Conservation (phyloP, 2,329 filamentous ascomycete genomes). For the Metarhizium sp. region DNA sequence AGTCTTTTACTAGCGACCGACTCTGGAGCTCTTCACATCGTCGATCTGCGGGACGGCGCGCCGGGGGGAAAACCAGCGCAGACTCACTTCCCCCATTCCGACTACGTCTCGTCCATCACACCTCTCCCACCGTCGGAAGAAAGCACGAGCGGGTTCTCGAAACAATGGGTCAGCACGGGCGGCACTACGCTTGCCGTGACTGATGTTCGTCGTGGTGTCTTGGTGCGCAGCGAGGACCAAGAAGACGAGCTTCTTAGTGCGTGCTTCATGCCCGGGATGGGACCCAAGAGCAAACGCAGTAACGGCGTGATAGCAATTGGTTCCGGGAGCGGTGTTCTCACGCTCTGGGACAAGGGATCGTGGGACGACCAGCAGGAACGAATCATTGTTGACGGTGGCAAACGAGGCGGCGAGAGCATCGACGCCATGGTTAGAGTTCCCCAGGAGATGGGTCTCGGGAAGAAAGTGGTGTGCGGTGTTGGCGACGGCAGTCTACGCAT, state of each 20-base stretch:
- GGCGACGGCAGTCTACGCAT: slow-evolving; percentile 74
- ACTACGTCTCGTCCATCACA: slow-evolving; percentile 84
- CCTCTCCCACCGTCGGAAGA: slow-evolving; percentile 70
- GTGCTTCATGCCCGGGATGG: slow-evolving; percentile 66
- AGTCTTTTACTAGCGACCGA: slow-evolving; percentile 85
- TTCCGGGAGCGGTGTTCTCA: slow-evolving; percentile 69
- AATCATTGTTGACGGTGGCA: slow-evolving; percentile 61
- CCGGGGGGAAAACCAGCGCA: slow-evolving; percentile 59
- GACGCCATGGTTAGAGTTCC: slow-evolving; percentile 70
- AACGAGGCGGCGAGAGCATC: slow-evolving; percentile 62
- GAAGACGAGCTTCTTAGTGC: slow-evolving; percentile 87
- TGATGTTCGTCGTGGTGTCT: slow-evolving; percentile 75
- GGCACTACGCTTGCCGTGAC: slow-evolving; percentile 86
- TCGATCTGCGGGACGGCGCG: slow-evolving; percentile 62
- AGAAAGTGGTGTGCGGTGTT: slow-evolving; percentile 69
- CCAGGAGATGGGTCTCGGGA: slow-evolving; percentile 57
- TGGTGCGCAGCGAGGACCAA: slow-evolving; percentile 87
- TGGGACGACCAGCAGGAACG: slow-evolving; percentile 96
- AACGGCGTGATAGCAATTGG: slow-evolving; percentile 73
- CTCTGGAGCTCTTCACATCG: slow-evolving; percentile 78
- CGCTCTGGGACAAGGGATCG: slow-evolving; percentile 85
- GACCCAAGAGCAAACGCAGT: slow-evolving; percentile 53
- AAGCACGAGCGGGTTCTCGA: slow-evolving; percentile 80
- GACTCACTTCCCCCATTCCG: slow-evolving; percentile 78
- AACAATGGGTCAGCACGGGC: slow-evolving; percentile 92